Evolutionary conservation across 148 eudicot genomes (phyloP).

Genomic region (Dysphania ambrosioides): DNA sequence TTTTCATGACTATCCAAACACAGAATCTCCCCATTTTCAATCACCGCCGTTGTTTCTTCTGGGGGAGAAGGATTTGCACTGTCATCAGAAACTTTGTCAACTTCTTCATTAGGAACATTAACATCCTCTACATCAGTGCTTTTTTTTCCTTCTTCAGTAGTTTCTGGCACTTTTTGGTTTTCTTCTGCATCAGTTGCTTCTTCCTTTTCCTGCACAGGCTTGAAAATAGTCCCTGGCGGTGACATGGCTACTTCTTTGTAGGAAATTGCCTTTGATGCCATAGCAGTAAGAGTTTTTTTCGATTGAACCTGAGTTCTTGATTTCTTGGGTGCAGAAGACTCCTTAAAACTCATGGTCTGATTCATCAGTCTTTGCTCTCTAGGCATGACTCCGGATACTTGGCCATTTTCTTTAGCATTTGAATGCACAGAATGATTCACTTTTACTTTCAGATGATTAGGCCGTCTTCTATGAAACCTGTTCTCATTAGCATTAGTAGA

Average conservation of each 20-base stretch:
- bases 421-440: constrained; percentile 37
- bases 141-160: constrained; percentile 33
- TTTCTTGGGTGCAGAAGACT: constrained; percentile 37
- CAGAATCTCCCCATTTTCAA: constrained; percentile 37
- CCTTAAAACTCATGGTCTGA: constrained; percentile 37
- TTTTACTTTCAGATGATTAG: constrained; percentile 65
- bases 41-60: constrained; percentile 24
- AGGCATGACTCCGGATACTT: constrained; percentile 35
- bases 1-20: constrained; percentile 47
- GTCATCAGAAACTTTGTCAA: constrained; percentile 24
- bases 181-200: constrained; percentile 45
- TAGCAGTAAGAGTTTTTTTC: constrained; percentile 41
- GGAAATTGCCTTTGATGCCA: constrained; percentile 83
- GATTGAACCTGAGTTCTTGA: constrained; percentile 36
- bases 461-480: constrained; percentile 54
- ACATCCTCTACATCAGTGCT: constrained; percentile 26
- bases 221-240: constrained; percentile 91
- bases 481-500: constrained; percentile 42
- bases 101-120: constrained; percentile 38
- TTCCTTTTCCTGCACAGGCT: constrained; percentile 53
- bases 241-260: constrained; percentile 96
- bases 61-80: background rate
- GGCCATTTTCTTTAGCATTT: constrained; percentile 41
- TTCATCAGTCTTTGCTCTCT: constrained; percentile 37
- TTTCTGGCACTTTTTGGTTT: constrained; percentile 17